phyloP scores from a whole-genome alignment of 2,329 filamentous ascomycete genomes.

The Alternaria postmessia region DNA sequence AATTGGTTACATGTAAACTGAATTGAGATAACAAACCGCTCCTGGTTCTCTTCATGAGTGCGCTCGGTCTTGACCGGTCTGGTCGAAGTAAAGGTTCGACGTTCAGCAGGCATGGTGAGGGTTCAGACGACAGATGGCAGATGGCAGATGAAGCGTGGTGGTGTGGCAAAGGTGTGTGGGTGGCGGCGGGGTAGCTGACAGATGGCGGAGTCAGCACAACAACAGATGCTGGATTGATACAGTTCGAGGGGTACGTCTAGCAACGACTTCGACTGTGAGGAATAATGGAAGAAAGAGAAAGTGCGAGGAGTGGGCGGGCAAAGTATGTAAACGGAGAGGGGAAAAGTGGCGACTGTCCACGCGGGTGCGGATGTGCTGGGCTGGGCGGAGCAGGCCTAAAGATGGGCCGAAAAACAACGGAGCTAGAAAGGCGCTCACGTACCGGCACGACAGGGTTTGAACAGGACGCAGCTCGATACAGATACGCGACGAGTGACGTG shows the following conservation, averaged over 20 bases:
- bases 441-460: slow-evolving; percentile 28
- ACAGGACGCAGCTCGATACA: slow-evolving; percentile 25
- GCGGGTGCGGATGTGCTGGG: slow-evolving; percentile 26
- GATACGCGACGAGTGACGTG: slow-evolving; percentile 30
- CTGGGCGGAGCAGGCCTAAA: slow-evolving; percentile 34
- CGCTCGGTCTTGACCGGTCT: slow-evolving; percentile 70
- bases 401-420: slow-evolving; percentile 38
- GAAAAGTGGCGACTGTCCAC: slow-evolving; percentile 35
- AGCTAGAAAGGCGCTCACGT: slow-evolving; percentile 26
- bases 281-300: slow-evolving; percentile 18
- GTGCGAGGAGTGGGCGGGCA: slow-evolving; percentile 13
- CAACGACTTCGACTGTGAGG: slow-evolving; percentile 31
- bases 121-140: neutral
- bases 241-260: slow-evolving; percentile 28
- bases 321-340: slow-evolving; percentile 28
- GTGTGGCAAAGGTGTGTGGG: slow-evolving; percentile 20
- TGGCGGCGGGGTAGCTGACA: slow-evolving; percentile 21
- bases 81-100: slow-evolving; percentile 43
- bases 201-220: slow-evolving; percentile 8
- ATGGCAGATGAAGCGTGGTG: neutral
- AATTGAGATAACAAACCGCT: slow-evolving; percentile 58
- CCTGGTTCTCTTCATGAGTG: slow-evolving; percentile 82
- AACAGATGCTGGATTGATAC: slow-evolving; percentile 4
- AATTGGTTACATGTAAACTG: neutral
- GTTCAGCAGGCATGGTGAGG: slow-evolving; percentile 52